Base-by-base conservation (phyloP, 345 rosid genomes). In the Rhodamnia argentea region DNA sequence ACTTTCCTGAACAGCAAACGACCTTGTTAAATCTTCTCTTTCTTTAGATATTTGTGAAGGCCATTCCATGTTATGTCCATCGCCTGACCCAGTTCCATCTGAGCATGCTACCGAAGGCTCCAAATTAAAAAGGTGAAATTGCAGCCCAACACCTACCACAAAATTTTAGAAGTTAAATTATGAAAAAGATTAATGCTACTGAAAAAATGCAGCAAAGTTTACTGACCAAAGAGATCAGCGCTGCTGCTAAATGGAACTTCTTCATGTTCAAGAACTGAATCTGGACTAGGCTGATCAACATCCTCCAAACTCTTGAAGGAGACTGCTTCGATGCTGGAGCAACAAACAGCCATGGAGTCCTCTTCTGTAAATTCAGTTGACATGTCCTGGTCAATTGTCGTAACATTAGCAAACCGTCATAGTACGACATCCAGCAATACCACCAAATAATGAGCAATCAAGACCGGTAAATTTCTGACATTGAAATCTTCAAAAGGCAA, bases 241-340 rank as follows among this genome's bases (percentile, higher is more conserved):
- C 85, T 82, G 52, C 87, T 89, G 74, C 83, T 74, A 64, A 54
- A 85, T 87, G 88, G 83, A 90, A 89, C 60, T 90, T 91, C 84
- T 85, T 74, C 84, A 86, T 88, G 89, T 86, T 91, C 95, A 85
- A 97, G 90, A 84, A 97, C 98, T 75, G 99, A 96, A 90, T 92
- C 93, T 53, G 99, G 99, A 87, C 98, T 97, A 56, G 91, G 94
- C 86, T 94, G 98, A 91, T 88, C 89, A 86, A 87, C 85, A 84
- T 93, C 95, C 85, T 93, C 95, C 9, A 85, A 88, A 85, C 90
- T 91, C 82, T 86, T 86, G 86, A 86, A 91, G 83, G 92, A 95
- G 84, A 88, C 96, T 11, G 88, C 90, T 53, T 92, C 94, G 5
- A 86, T 87, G 83, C 84, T 76, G 44, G 91, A 90, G 88, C 88